Base-by-base conservation (phyloP, 345 rosid species). In the Atalantia buxifolia region DNA sequence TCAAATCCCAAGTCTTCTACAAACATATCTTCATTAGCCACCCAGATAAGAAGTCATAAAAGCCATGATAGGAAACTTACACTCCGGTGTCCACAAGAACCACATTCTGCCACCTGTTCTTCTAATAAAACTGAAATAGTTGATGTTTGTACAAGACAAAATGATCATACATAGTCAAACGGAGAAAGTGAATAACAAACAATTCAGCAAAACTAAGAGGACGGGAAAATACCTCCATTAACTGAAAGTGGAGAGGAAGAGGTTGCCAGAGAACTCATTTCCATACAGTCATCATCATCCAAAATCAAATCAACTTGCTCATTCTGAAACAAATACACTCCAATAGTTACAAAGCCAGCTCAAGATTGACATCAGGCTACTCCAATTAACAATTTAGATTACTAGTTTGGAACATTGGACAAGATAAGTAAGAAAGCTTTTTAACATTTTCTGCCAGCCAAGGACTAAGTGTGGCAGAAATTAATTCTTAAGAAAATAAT, bases 281-380 rank as follows among this genome's bases (percentile, higher is more conserved):
- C 82, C 28, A 42, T 66, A 66, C 27, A 4, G 12, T 63, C 83
- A 65, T 83, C 80, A 35, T 81, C 83, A 75, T 81, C 82, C 28
- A 73, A 81, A 69, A 75, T 71, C n/a, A 55, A 35, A 66, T 30
- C 77, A 56, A 69, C 71, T 68, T 53, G 57, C 75, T 74, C 76
- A 68, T 78, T 78, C 87, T 87, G 87, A 79, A 80, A 83, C 75
- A 76, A 81, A 30, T 78, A 66, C 67, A 69, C 76, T 75, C 60
- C 27, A 84, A 50, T 38, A 78, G 62, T 76, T 33, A 76, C 22
- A 31, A 45, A 64, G 64, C 65, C 69, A n/a, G 40, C 38, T 71
- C 60, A 78, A 56, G 53, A 78, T 40, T 25, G 14, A n/a, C 9
- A 67, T 1, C 7, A 3, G 33, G 24, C 57, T 16, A 69, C 60